Evolutionary conservation across 2,329 filamentous ascomycete genomes (phyloP).

Genomic region (Colletotrichum somersetense): DNA sequence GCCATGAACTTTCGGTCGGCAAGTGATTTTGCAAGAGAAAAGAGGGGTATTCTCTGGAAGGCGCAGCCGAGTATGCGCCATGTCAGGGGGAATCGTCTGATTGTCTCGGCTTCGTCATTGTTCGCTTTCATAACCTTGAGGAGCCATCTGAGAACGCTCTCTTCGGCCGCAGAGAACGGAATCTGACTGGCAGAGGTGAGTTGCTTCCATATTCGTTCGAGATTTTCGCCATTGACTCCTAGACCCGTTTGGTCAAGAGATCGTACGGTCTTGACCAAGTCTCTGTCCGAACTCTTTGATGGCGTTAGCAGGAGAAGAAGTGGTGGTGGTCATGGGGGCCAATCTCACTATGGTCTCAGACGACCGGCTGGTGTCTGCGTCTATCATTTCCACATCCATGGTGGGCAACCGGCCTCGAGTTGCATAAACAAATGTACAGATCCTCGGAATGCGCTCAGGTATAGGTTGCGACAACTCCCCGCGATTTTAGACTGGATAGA

Average conservation of each 20-base stretch:
- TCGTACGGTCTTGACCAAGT: constrained; percentile 66
- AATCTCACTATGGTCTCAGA: constrained; percentile 34
- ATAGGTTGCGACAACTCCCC: constrained; percentile 18
- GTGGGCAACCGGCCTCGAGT: constrained; percentile 6
- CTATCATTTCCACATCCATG: constrained; percentile 41
- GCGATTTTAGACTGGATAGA: constrained; percentile 29
- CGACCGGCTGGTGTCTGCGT: constrained; percentile 12
- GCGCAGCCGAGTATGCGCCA: constrained; percentile 74
- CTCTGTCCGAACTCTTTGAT: constrained; percentile 44
- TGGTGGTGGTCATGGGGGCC: not conserved
- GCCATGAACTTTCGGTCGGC: constrained; percentile 76
- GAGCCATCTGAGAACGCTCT: constrained; percentile 72
- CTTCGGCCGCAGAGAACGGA: constrained; percentile 66
- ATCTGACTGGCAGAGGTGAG: constrained; percentile 58
- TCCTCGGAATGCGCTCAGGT: constrained; percentile 6
- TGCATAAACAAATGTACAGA: constrained; percentile 9
- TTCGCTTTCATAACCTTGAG: constrained; percentile 70
- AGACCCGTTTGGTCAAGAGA: constrained; percentile 66
- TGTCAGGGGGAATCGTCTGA: constrained; percentile 67
- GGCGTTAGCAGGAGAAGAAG: constrained; percentile 7
- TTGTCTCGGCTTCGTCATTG: constrained; percentile 59
- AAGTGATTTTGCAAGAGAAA: constrained; percentile 78
- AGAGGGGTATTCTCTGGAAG: constrained; percentile 74
- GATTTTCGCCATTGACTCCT: constrained; percentile 59
- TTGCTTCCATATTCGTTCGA: constrained; percentile 62